phyloP scores from a whole-genome alignment of 1,284 basidiomycete species.

The Moniliophthora roreri region DNA sequence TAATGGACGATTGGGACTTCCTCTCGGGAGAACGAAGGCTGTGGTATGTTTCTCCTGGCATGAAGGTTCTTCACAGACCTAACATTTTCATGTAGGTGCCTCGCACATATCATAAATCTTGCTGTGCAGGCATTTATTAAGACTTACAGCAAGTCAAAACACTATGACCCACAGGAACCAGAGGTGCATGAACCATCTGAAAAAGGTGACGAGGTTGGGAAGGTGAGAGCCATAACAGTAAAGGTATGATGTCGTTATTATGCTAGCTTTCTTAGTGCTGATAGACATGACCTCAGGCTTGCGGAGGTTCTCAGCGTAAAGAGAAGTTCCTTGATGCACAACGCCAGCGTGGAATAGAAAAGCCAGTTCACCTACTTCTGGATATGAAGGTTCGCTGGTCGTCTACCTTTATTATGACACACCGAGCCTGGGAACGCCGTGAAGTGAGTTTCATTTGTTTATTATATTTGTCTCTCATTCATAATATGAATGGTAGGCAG shows the following conservation, averaged over 20 bases:
- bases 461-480: constrained; percentile 33
- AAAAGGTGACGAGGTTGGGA: constrained; percentile 13
- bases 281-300: background rate
- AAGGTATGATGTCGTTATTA: constrained; percentile 16
- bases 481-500: constrained; percentile 22
- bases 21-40: constrained; percentile 16
- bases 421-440: constrained; percentile 42
- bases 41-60: constrained; percentile 21
- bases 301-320: background rate
- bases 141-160: constrained; percentile 27
- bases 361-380: too few relatives aligned
- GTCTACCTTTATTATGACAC: too few relatives aligned
- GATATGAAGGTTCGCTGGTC: too few relatives aligned
- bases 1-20: constrained; percentile 13
- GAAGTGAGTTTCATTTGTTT: constrained; percentile 39
- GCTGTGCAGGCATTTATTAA: constrained; percentile 33
- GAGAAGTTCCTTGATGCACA: background rate
- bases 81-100: constrained; percentile 25
- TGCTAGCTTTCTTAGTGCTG: background rate
- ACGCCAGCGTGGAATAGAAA: too few relatives aligned
- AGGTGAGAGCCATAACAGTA: constrained; percentile 20
- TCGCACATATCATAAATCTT: constrained; percentile 39
- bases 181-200: constrained; percentile 17
- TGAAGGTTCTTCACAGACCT: background rate
- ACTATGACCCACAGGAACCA: constrained; percentile 24